phyloP scores from a whole-genome alignment of 257 asterid species.

The Ligustrum vulgare region DNA sequence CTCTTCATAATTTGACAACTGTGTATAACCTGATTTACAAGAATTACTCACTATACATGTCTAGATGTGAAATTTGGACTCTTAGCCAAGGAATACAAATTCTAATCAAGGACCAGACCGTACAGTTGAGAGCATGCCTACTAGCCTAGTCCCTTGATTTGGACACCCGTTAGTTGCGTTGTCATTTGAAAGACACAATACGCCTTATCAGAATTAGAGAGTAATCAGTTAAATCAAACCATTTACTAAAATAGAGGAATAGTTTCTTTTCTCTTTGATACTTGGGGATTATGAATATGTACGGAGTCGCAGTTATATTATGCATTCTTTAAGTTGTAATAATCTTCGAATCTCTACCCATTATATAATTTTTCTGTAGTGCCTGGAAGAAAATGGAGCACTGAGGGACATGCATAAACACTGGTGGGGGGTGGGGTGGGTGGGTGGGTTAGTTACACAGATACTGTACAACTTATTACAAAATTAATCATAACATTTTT shows the following conservation, averaged over 20 bases:
- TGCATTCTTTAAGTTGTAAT: background rate
- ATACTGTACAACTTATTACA: background rate
- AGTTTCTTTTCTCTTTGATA: background rate
- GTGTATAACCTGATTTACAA: background rate
- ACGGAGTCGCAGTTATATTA: background rate
- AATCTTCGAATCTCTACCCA: constrained; percentile 1
- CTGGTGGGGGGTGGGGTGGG: background rate
- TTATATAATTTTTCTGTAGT: background rate
- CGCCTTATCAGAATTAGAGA: background rate
- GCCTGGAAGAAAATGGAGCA: background rate
- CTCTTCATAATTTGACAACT: background rate
- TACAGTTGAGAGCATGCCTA: background rate
- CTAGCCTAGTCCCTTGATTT: background rate
- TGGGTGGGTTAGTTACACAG: too few relatives aligned
- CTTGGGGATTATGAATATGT: background rate
- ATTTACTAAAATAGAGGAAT: background rate
- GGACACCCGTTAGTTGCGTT: background rate
- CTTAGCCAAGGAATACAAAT: background rate
- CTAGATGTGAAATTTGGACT: background rate
- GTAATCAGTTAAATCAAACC: background rate
- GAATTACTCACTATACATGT: background rate
- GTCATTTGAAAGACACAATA: background rate
- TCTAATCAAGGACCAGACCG: background rate
- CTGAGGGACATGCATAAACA: constrained; percentile 1
- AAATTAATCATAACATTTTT: background rate